Conservation (phyloP, 192 early-diverging fungal species). For the Pecoramyces ruminantium region DNA sequence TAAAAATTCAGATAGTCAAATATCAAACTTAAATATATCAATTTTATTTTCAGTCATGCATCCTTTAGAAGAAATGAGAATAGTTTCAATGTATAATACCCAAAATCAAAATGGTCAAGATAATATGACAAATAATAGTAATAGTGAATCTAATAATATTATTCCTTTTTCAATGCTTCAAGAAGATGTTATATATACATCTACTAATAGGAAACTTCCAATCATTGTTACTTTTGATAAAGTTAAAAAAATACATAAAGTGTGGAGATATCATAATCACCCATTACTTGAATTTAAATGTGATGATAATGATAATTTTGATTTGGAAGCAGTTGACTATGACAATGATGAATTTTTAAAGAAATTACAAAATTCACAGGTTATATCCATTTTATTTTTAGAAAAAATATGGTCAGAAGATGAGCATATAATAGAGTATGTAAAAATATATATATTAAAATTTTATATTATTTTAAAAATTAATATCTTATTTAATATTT, state of each 20-base stretch:
- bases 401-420: neutral
- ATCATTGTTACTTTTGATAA: slow-evolving; percentile 17
- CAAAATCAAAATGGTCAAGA: neutral
- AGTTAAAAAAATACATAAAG: slow-evolving; percentile 9
- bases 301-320: neutral
- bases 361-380: neutral
- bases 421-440: neutral
- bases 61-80: slow-evolving; percentile 20
- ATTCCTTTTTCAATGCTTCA: slow-evolving; percentile 1
- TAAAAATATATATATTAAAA: too few species aligned
- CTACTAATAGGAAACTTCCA: slow-evolving; percentile 2
- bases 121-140: neutral
- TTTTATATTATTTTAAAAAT: neutral
- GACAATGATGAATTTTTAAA: neutral
- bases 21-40: slow-evolving; percentile 1
- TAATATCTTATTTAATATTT: neutral
- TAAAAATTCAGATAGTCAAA: neutral
- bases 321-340: neutral
- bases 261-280: neutral
- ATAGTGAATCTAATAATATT: neutral
- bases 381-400: neutral
- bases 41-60: slow-evolving; percentile 22
- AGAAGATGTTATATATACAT: slow-evolving; percentile 6
- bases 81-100: slow-evolving; percentile 9
- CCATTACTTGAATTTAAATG: neutral